Conservation (phyloP, 129 eudicot genomes). For the Escallonia herrerae region DNA sequence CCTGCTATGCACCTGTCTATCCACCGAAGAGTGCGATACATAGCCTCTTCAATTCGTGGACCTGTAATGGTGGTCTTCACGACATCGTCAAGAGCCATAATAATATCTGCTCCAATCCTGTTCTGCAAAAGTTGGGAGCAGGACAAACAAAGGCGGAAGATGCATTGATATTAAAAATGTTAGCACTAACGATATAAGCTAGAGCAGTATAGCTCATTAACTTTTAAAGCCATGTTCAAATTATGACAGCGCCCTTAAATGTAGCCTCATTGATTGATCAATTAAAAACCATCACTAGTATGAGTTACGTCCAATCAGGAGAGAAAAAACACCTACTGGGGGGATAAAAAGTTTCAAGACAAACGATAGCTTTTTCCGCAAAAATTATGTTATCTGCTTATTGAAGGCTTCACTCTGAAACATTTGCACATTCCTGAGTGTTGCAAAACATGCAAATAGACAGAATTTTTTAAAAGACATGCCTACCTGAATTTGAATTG, state of each 20-base stretch:
- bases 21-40: slow-evolving; percentile 94
- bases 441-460: background rate
- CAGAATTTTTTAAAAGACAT: background rate
- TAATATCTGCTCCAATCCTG: slow-evolving; percentile 97
- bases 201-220: no score
- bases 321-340: no score
- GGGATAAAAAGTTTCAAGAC: no score
- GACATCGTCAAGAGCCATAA: slow-evolving; percentile 98
- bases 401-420: no score
- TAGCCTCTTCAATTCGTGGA: slow-evolving; percentile 91
- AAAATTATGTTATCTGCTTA: no score
- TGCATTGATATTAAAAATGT: slow-evolving; percentile 9
- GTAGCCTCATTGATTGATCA: no score
- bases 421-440: no score
- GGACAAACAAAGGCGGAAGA: slow-evolving; percentile 17
- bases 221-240: no score
- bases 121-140: slow-evolving; percentile 43
- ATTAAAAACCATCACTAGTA: no score
- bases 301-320: no score
- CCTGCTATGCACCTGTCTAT: slow-evolving; percentile 98
- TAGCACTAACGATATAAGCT: background rate
- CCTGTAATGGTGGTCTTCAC: slow-evolving; percentile 92
- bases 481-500: slow-evolving; percentile 88
- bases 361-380: no score
- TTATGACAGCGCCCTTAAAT: no score